Evolutionary conservation across 2,329 filamentous ascomycete genomes (phyloP).

Genomic region (Furcasterigmium furcatum): DNA sequence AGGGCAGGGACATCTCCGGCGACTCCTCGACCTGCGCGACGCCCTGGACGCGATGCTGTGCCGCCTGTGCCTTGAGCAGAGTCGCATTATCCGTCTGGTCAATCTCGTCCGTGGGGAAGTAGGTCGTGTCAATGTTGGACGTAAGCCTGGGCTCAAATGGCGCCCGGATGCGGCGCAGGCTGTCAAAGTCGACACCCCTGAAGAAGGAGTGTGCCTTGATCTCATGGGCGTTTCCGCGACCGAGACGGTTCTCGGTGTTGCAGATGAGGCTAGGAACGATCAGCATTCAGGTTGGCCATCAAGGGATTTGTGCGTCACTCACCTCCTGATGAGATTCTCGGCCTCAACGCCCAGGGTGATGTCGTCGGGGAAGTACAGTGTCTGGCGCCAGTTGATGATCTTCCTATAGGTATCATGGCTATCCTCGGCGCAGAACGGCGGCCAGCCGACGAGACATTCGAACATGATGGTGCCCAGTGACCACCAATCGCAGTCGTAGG

Average conservation of each 20-base stretch:
- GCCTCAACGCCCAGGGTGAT: conserved; percentile 85
- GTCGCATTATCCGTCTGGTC: conserved; percentile 94
- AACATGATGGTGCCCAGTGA: conserved; percentile 99
- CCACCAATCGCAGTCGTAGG: conserved; percentile 99
- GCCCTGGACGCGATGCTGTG: conserved; percentile 57
- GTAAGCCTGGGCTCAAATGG: conserved; percentile 93
- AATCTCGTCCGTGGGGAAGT: conserved; percentile 98
- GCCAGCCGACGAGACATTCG: conserved; percentile 97
- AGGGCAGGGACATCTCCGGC: conserved; percentile 93
- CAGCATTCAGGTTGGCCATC: conserved; percentile 2
- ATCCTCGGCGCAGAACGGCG: conserved; percentile 97
- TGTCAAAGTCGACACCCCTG: conserved; percentile 93
- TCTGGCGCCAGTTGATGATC: conserved; percentile 97
- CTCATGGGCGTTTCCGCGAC: conserved; percentile 80
- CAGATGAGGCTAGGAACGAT: conserved; percentile 73
- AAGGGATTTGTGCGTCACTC: conserved; percentile 32
- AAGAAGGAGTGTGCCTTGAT: conserved; percentile 96
- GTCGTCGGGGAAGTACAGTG: conserved; percentile 94
- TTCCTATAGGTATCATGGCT: conserved; percentile 97
- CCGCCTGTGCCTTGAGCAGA: conserved; percentile 77
- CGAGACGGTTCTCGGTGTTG: conserved; percentile 88
- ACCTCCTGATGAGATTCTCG: conserved; percentile 90
- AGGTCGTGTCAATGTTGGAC: conserved; percentile 92
- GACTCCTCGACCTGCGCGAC: conserved; percentile 63
- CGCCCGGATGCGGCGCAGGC: conserved; percentile 85